phyloP scores from a whole-genome alignment of 1,284 basidiomycete species.

The Earliella scabrosa region DNA sequence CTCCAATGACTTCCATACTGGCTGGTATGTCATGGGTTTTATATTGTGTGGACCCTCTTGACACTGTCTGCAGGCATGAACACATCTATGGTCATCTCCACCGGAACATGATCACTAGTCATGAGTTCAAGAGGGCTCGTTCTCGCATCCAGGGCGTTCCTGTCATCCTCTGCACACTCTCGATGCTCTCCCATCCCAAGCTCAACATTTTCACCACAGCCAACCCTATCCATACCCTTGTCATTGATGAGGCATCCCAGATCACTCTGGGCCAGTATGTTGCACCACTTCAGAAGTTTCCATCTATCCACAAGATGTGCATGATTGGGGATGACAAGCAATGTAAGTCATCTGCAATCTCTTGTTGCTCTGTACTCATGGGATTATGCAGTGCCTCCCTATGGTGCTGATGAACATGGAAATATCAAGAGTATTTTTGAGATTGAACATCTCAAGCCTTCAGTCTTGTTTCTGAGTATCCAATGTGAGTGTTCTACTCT shows the following conservation, averaged over 20 bases:
- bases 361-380: neutral
- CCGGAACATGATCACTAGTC: constrained; percentile 54
- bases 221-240: constrained; percentile 39
- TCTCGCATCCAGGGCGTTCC: constrained; percentile 41
- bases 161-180: constrained; percentile 72
- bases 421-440: constrained; percentile 51
- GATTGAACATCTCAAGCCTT: constrained; percentile 39
- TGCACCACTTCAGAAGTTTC: constrained; percentile 51
- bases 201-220: constrained; percentile 35
- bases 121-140: constrained; percentile 40
- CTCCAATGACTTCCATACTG: constrained; percentile 59
- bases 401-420: constrained; percentile 45
- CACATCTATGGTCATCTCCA: constrained; percentile 59
- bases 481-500: constrained; percentile 43
- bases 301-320: constrained; percentile 58
- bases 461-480: constrained; percentile 41
- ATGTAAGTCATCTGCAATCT: constrained; percentile 44
- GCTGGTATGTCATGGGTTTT: constrained; percentile 50
- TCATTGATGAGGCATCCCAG: constrained; percentile 52
- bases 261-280: constrained; percentile 57
- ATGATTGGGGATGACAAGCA: constrained; percentile 82
- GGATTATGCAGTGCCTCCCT: constrained; percentile 47
- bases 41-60: constrained; percentile 33
- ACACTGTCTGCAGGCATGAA: constrained; percentile 61
- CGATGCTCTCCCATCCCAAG: constrained; percentile 61